These are phyloP conservation scores for Decorospora gaudefroyi DNA, from an alignment of 2,329 filamentous ascomycete species.

Conservation along the genomic window DNA sequence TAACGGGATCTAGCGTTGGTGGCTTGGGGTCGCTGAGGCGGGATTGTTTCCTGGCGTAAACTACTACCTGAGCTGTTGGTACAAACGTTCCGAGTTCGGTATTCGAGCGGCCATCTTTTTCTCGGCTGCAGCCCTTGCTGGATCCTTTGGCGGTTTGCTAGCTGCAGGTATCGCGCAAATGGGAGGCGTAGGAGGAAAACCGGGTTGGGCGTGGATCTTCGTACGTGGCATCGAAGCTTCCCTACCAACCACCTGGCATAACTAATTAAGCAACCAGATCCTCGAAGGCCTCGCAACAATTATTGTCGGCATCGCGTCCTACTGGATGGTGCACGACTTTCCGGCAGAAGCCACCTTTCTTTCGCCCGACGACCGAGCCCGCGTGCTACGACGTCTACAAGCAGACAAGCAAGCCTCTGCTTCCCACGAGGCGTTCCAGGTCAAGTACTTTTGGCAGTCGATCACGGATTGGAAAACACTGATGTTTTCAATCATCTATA, in stretches of 20 bases:
- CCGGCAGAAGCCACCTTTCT: conserved; percentile 77
- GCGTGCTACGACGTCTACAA: conserved; percentile 72
- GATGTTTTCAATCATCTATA: conserved; percentile 73
- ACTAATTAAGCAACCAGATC: conserved; percentile 43
- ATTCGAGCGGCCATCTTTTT: conserved; percentile 83
- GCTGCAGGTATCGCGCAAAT: conserved; percentile 73
- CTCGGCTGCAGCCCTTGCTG: conserved; percentile 77
- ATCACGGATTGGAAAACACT: conserved; percentile 86
- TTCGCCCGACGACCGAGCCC: conserved; percentile 67
- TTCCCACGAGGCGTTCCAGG: conserved; percentile 74
- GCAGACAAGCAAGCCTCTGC: conserved; percentile 75
- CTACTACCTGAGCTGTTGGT: conserved; percentile 85
- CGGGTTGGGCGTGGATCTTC: conserved; percentile 54
- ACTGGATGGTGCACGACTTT: conserved; percentile 80
- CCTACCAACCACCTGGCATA: too few species aligned
- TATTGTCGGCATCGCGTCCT: conserved; percentile 64
- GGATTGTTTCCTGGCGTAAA: conserved; percentile 69
- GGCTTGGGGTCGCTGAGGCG: conserved; percentile 73
- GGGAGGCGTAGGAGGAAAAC: conserved; percentile 61
- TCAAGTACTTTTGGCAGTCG: conserved; percentile 71
- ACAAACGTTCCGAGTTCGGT: conserved; percentile 76
- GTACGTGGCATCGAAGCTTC: conserved; percentile 30
- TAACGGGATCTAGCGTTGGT: conserved; percentile 50
- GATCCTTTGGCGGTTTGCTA: conserved; percentile 75
- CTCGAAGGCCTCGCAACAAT: conserved; percentile 73